phyloP scores from a whole-genome alignment of 805 yeast species.

The Yamadazyma insecticola region DNA sequence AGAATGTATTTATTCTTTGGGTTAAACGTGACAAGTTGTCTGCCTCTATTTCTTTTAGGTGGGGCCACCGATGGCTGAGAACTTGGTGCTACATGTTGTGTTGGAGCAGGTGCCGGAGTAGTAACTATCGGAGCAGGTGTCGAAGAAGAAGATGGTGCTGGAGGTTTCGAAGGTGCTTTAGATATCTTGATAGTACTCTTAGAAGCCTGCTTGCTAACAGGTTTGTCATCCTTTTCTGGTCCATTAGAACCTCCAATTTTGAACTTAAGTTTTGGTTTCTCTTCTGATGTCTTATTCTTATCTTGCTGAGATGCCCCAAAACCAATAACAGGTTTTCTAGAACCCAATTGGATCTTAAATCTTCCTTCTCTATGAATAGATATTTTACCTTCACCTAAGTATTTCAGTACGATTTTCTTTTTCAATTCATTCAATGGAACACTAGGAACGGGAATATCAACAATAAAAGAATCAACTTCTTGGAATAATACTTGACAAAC shows the following conservation, averaged over 20 bases:
- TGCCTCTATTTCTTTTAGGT: not conserved
- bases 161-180: slow-evolving; percentile 2
- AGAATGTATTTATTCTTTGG: too few species aligned
- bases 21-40: not conserved
- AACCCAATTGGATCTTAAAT: slow-evolving; percentile 46
- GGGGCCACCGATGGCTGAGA: too few species aligned
- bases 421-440: slow-evolving; percentile 39
- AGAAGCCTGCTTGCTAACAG: slow-evolving; percentile 1
- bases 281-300: slow-evolving; percentile 1
- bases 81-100: too few species aligned
- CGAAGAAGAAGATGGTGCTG: not conserved
- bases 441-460: slow-evolving; percentile 62
- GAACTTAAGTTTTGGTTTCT: slow-evolving; percentile 11
- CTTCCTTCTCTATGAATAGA: slow-evolving; percentile 58
- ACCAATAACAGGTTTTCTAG: too few species aligned
- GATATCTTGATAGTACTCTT: slow-evolving; percentile 2
- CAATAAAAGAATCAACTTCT: slow-evolving; percentile 56
- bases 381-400: slow-evolving; percentile 50
- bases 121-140: not conserved
- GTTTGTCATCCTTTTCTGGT: slow-evolving; percentile 1
- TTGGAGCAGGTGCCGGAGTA: not conserved
- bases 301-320: too few species aligned
- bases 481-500: slow-evolving; percentile 62
- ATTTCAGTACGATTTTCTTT: slow-evolving; percentile 58
- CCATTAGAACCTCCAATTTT: too few species aligned